Base-by-base conservation (phyloP, 148 eudicot genomes). In the Camellia lanceoleosa region DNA sequence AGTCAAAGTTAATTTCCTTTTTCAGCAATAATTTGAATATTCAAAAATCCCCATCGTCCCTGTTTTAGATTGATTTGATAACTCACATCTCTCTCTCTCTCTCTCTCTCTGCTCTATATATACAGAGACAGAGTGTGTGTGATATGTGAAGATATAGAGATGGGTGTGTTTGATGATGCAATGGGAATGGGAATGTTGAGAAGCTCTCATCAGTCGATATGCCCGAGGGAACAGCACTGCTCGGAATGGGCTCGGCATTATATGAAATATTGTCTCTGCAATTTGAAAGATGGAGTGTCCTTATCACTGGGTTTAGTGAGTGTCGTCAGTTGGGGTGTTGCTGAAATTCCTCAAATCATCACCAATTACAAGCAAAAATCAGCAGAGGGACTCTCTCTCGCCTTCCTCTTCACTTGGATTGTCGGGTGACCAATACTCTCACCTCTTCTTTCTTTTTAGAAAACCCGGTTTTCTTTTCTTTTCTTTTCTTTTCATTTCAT, bases 281-380 rank as follows among this genome's bases (percentile, higher is more conserved):
- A 74, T 2, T n/a, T 69, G n/a, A 85, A 47, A 38, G 90, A 93
- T 47, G 86, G 79, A 0, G 81, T 84, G 5, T 92, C 96, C 0
- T 66, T 94, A 68, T 72, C 81, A 0, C 46, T 94, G 85, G 98
- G 98, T 2, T 9, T 92, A 7, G 16, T 88, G 58, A 94, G 98
- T 67, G 90, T 92, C 20, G 4, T 86, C 3, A 84, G 90, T 68
- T 94, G 98, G 96, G 87, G 86, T 15, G 86, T 92, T 20, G 96
- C 96, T 14, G 98, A 94, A 84, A 68, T 94, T 82, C 98, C 98
- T 19, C 98, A 94, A 80, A 87, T 94, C 77, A 78, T 92, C 67
- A 91, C 97, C 41, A 94, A 89, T 75, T 92, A 79, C 82, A 86
- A 74, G 65, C 51, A 87, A 38, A 92, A 92, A 74, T 94, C 97